Percentiles rank a stretch among this genome's conserved stretches.
phyloP scores from a whole-genome alignment of 495 filamentous ascomycete species.

The Penicillium bialowiezense region DNA sequence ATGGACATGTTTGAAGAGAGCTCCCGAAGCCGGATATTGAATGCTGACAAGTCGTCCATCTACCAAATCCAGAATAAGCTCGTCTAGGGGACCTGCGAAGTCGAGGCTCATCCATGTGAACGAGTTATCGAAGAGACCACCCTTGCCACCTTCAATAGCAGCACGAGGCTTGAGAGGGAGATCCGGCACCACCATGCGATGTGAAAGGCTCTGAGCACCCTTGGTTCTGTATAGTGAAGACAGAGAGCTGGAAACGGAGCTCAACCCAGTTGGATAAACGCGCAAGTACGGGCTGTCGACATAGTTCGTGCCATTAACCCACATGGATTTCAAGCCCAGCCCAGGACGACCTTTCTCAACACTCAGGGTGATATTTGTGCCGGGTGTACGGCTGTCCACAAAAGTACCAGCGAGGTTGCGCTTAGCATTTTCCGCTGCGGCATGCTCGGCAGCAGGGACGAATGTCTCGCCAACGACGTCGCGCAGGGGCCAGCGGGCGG shows the following conservation, averaged over 20 bases:
- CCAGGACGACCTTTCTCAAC: conserved; percentile 3
- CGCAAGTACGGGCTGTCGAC: not conserved
- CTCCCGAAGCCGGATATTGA: not conserved
- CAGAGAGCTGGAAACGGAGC: conserved; percentile 1
- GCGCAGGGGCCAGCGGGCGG: conserved; percentile 7
- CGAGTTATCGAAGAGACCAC: conserved; percentile 12
- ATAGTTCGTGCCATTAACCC: not conserved
- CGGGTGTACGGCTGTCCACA: not conserved
- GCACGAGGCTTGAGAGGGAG: conserved; percentile 1
- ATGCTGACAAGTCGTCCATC: conserved; percentile 6
- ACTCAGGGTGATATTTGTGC: conserved; percentile 4
- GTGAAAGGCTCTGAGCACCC: not conserved
- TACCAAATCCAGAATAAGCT: conserved; percentile 1
- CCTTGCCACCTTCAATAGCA: conserved; percentile 12
- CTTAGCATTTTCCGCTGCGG: not conserved
- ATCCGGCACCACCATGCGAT: not conserved
- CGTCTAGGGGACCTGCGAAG: not conserved
- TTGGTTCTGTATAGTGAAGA: conserved; percentile 4
- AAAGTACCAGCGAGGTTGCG: conserved; percentile 7
- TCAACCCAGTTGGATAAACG: conserved; percentile 5
- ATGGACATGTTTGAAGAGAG: not conserved
- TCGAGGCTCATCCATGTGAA: conserved; percentile 15
- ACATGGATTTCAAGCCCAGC: not conserved
- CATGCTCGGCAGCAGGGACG: conserved; percentile 3
- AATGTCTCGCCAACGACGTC: conserved; percentile 5